Evolutionary conservation across 805 yeast genomes (phyloP), one percentile per base, ranked within the genome.

Genomic region (Phaffomyces antillensis): DNA sequence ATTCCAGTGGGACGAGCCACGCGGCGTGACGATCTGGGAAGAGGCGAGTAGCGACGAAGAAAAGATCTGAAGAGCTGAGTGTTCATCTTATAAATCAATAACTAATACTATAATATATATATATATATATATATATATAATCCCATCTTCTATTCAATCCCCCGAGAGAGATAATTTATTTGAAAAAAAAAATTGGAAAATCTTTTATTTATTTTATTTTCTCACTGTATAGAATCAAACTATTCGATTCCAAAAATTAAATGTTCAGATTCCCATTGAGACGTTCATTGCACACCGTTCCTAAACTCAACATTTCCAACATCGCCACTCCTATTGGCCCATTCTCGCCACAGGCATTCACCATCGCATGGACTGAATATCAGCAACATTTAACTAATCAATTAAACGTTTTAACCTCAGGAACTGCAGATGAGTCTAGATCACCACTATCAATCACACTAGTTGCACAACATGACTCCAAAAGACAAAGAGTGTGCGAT

Each of bases 291-390:
- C 95, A 86, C 61, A 68, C 76, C 2, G 84, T 81, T 6, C 95
- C 96, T 7, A 63, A 53, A 32, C 67, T 86, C 16, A 11, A 35
- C 7, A 12, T 30, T 35, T 6, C 58, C 68, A 40, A 68, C 20
- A 9, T 20, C 23, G 23, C 23, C 23, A 10, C 25, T 7, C 25
- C 34, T 4, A 10, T 71, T 44, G 88, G 89, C 0, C 66, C 88
- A 40, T 83, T 76, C 68, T 69, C 84, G 7, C 58, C 80, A 2
- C 61, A 72, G 44, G 96, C 88, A 31, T 86, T 81, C 66, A 67
- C 81, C 46, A 65, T 74, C 4, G 85, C 89, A 3, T 91, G 97
- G 97, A 67, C 67, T 5, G 84, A 89, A 45, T 82, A 87, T 63
- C 99, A 91, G 66, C 71, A 68, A 43, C 78, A 68, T 49, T 64